These are phyloP conservation scores for Tolypocladium nubicola DNA, from an alignment of 2,329 filamentous ascomycete species.

Conservation along the genomic window DNA sequence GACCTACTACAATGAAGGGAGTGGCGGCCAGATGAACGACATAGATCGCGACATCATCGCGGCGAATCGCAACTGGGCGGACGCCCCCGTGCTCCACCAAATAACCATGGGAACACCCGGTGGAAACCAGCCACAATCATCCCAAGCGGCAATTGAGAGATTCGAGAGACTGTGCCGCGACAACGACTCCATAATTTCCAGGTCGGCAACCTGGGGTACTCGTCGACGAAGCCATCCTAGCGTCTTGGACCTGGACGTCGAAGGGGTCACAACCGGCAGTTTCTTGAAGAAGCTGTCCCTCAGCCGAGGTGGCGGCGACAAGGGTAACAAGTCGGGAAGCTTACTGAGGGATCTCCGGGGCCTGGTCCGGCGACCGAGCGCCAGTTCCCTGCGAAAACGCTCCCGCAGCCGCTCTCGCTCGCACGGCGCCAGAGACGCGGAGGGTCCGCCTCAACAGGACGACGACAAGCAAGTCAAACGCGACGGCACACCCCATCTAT, in stretches of 20 bases:
- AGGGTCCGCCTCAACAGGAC: slow-evolving; percentile 9
- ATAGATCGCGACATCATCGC: slow-evolving; percentile 40
- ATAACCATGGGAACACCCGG: slow-evolving; percentile 25
- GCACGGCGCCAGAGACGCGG: slow-evolving; percentile 17
- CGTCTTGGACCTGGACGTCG: slow-evolving; percentile 39
- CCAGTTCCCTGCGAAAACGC: slow-evolving; percentile 33
- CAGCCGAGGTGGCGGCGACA: slow-evolving; percentile 28
- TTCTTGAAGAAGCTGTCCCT: slow-evolving; percentile 53
- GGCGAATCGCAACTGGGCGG: slow-evolving; percentile 35
- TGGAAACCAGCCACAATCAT: slow-evolving; percentile 35
- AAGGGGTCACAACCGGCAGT: slow-evolving; percentile 48
- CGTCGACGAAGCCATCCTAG: slow-evolving; percentile 54
- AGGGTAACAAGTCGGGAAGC: slow-evolving; percentile 34
- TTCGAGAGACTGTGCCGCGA: slow-evolving; percentile 43
- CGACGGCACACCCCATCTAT: slow-evolving; percentile 33
- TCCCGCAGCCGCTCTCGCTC: slow-evolving; percentile 21
- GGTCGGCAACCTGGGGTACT: slow-evolving; percentile 61
- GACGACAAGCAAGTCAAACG: slow-evolving; percentile 26
- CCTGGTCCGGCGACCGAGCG: slow-evolving; percentile 40
- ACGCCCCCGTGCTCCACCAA: slow-evolving; percentile 33
- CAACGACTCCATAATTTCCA: slow-evolving; percentile 48
- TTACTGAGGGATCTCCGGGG: slow-evolving; percentile 38
- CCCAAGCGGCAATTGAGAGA: slow-evolving; percentile 41
- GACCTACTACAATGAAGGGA: slow-evolving; percentile 33
- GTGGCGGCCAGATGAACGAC: slow-evolving; percentile 30